A percentile compares a stretch with the other conserved stretches of the same genome.
Evolutionary conservation across 768 basidiomycete species (phyloP).

Genomic region (Pisolithus sp.): DNA sequence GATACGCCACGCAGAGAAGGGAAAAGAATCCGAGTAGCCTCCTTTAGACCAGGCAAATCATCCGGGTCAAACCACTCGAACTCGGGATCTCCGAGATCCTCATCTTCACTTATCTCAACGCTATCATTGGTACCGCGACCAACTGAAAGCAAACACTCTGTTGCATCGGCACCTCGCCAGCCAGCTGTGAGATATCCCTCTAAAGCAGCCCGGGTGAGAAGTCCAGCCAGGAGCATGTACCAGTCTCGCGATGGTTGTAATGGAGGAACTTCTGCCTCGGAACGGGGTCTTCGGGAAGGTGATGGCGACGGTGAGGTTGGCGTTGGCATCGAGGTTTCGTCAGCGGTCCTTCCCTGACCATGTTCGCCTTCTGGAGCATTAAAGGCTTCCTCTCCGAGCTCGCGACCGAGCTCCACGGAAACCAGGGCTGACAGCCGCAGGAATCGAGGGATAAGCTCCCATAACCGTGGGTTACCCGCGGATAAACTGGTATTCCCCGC

Average conservation of each 20-base stretch:
- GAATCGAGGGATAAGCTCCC: slow-evolving; percentile 64
- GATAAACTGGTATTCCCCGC: slow-evolving; percentile 29
- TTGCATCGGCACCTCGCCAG: slow-evolving; percentile 68
- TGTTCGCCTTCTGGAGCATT: slow-evolving; percentile 24
- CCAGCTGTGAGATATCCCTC: slow-evolving; percentile 81
- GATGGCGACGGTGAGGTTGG: slow-evolving; percentile 10
- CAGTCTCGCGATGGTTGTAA: slow-evolving; percentile 68
- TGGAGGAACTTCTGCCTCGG: slow-evolving; percentile 40
- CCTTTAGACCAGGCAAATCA: slow-evolving; percentile 60
- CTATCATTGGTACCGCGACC: slow-evolving; percentile 47
- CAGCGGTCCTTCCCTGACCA: slow-evolving; percentile 21
- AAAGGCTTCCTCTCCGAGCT: slow-evolving; percentile 54
- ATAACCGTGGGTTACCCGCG: slow-evolving; percentile 57
- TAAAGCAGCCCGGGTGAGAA: slow-evolving; percentile 76
- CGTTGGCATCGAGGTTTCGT: slow-evolving; percentile 6
- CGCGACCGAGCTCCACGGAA: slow-evolving; percentile 69
- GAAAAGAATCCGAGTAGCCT: slow-evolving; percentile 66
- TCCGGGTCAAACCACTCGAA: slow-evolving; percentile 69
- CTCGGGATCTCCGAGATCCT: slow-evolving; percentile 29
- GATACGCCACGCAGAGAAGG: slow-evolving; percentile 37
- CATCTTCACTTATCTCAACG: slow-evolving; percentile 21
- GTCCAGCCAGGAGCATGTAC: slow-evolving; percentile 73
- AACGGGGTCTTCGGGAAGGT: slow-evolving; percentile 19
- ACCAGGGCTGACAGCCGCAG: slow-evolving; percentile 73
- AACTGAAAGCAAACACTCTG: slow-evolving; percentile 66